A percentile compares a stretch with the other conserved stretches of the same genome.
Conservation (phyloP, 1,284 basidiomycete genomes). For the Trametes hirsuta region DNA sequence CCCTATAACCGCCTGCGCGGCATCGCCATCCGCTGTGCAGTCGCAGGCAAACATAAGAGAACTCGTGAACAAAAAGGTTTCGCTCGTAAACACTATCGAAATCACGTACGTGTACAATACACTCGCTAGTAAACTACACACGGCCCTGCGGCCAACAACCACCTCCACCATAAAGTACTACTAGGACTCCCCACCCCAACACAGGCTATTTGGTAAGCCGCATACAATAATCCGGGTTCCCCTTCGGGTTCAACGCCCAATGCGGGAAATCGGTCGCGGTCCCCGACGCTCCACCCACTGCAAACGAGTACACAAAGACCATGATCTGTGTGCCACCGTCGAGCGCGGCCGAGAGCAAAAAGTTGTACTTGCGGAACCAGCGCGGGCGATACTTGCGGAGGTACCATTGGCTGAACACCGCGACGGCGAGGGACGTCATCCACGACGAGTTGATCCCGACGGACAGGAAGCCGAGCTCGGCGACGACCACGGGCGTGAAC, state of each 20-base stretch:
- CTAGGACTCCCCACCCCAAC: too few relatives aligned
- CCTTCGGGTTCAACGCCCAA: constrained; percentile 41
- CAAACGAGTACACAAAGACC: constrained; percentile 48
- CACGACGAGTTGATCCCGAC: constrained; percentile 58
- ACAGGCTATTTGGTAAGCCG: constrained; percentile 16
- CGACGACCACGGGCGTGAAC: constrained; percentile 51
- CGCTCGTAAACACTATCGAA: too few relatives aligned
- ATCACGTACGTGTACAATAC: too few relatives aligned
- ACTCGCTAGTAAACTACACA: too few relatives aligned
- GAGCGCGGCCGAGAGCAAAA: constrained; percentile 55
- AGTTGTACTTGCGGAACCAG: constrained; percentile 66
- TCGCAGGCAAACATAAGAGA: too few relatives aligned
- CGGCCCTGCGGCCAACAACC: too few relatives aligned
- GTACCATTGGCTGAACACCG: constrained; percentile 49
- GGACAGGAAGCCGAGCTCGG: constrained; percentile 45
- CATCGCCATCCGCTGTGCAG: too few relatives aligned
- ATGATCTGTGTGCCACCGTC: constrained; percentile 55
- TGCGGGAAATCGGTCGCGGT: constrained; percentile 46
- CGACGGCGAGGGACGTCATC: constrained; percentile 45
- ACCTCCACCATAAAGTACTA: too few relatives aligned
- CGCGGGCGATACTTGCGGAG: constrained; percentile 33
- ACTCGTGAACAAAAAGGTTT: too few relatives aligned
- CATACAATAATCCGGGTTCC: constrained; percentile 32
- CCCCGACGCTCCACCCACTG: constrained; percentile 62
- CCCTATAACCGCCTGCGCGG: too few relatives aligned